Evolutionary conservation across 306 rosid genomes (phyloP).

Genomic region (Chamaecrista fasciculata): DNA sequence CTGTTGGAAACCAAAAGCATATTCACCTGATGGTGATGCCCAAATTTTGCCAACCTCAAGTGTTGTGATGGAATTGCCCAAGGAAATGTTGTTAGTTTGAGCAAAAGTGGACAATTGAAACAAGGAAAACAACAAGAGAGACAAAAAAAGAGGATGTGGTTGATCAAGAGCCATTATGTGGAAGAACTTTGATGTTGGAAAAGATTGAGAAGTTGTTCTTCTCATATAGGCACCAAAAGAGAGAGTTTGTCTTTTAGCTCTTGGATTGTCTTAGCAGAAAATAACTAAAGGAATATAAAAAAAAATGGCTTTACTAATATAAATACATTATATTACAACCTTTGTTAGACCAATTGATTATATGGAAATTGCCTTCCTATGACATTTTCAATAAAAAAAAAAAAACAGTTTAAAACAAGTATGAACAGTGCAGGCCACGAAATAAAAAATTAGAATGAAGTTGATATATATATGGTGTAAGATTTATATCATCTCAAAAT

Average conservation of each 20-base stretch:
- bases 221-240: no score
- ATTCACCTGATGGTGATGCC: slow-evolving; percentile 41
- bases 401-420: no score
- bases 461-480: no score
- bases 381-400: no score
- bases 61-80: slow-evolving; percentile 34
- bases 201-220: background rate
- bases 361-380: no score
- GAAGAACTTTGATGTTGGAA: background rate
- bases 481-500: background rate
- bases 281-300: no score
- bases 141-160: background rate
- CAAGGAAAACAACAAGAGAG: background rate
- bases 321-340: no score
- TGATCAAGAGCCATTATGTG: background rate
- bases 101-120: slow-evolving; percentile 7
- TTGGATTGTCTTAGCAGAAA: background rate
- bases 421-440: no score
- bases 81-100: slow-evolving; percentile 21
- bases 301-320: no score
- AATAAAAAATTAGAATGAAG: no score
- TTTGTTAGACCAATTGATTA: no score
- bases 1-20: slow-evolving; percentile 49
- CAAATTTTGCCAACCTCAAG: background rate
- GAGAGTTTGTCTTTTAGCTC: background rate